A percentile compares a stretch with the other conserved stretches of the same genome.
phyloP scores from a whole-genome alignment of 352 stramenopile species.

The Phytophthora pisi region DNA sequence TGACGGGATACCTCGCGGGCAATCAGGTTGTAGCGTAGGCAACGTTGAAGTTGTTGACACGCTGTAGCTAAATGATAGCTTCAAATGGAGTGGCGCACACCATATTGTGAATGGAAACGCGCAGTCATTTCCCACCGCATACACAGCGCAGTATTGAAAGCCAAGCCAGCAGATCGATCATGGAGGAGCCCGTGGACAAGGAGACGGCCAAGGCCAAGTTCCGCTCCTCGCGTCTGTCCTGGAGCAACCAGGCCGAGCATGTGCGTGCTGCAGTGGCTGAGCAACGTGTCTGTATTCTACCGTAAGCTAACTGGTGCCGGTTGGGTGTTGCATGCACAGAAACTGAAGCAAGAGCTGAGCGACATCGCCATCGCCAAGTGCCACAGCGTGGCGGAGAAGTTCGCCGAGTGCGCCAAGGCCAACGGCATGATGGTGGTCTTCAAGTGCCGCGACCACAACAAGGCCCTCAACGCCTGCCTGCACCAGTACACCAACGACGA shows the following conservation, averaged over 20 bases:
- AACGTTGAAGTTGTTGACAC: conserved; percentile 18
- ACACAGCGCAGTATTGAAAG: neutral
- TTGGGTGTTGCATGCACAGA: conserved; percentile 34
- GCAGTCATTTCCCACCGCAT: conserved; percentile 9
- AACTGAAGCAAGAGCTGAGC: conserved; percentile 82
- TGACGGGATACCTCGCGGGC: neutral
- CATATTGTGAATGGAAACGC: conserved; percentile 20
- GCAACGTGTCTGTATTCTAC: neutral
- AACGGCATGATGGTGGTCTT: conserved; percentile 76
- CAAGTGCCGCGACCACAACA: conserved; percentile 75
- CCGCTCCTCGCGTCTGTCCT: conserved; percentile 77
- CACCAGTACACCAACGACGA: conserved; percentile 82
- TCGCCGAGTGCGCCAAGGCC: conserved; percentile 71
- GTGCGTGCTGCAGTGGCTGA: conserved; percentile 34
- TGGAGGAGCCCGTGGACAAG: conserved; percentile 68
- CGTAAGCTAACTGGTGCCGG: neutral
- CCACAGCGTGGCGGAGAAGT: conserved; percentile 54
- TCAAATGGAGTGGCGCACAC: conserved; percentile 8
- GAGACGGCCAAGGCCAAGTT: conserved; percentile 76
- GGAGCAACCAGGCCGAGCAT: conserved; percentile 86
- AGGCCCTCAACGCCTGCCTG: conserved; percentile 80
- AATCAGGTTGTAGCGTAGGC: neutral
- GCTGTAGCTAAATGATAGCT: conserved; percentile 13
- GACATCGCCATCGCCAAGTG: conserved; percentile 87
- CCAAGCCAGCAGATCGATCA: conserved; percentile 1